Base-by-base conservation (phyloP, 345 rosid species). In the Eucalyptus virginea region DNA sequence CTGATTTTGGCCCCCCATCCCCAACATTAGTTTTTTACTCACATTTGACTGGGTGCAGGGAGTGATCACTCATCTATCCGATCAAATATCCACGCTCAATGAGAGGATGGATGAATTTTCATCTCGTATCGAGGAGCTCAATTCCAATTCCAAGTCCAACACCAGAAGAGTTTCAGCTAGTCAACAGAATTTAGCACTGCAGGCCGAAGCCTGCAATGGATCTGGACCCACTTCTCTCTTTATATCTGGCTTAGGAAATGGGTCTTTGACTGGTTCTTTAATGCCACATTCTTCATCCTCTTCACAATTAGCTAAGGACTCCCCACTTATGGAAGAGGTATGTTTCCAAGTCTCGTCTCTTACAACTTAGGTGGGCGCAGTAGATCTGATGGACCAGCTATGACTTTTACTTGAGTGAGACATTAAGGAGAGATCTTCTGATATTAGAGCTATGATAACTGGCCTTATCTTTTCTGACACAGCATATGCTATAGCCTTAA, bases 71-170 rank as follows among this genome's bases (percentile, higher is more conserved):
- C 99, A 97, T 91, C 99, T 97, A 51, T 96, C 99, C 14, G 99
- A 98, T 85, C 99, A 98, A 93, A 97, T 98, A 77, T 96, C 98
- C n/a, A 98, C 98, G 52, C 91, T 96, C 93, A 98, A 95, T 47
- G 98, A 98, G 94, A 95, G 99, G 92, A 98, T 96, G 98, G 99
- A 98, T 89, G 98, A 96, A 89, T 96, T 98, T 87, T 95, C 97
- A 83, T 92, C 98, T 42, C 98, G 97, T 88, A 93, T 97, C 6
- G 99, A 95, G 88, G 97, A 97, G 94, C 89, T 98, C 88, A 98
- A 96, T 92, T 94, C 96, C 88, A 98, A 96, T 92, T 94, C 96
- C 90, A 98, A 97, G 94, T 90, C 95, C 87, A 90, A 93, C 18
- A 85, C 87, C 90, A 93, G 93, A 91, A 95, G 93, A 80, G 94